Evolutionary conservation across 805 yeast genomes (phyloP).

Genomic region (Yamadazyma olivae): DNA sequence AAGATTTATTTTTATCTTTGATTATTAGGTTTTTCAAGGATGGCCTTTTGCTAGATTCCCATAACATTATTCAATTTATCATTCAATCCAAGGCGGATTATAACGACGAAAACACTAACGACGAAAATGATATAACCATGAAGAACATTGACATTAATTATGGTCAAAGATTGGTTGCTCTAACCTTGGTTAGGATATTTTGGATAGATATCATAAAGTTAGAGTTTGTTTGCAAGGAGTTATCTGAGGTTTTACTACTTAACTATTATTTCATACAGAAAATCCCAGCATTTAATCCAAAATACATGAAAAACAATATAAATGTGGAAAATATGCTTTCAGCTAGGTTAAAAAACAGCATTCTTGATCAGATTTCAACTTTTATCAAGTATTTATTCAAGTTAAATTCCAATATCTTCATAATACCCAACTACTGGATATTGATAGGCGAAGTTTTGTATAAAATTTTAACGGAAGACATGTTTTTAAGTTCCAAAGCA

Average conservation of each 20-base stretch:
- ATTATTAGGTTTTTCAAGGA: conserved; percentile 50
- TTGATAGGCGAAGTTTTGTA: conserved; percentile 47
- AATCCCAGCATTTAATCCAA: conserved; percentile 8
- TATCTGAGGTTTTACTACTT: conserved; percentile 58
- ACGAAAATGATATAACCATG: conserved; percentile 16
- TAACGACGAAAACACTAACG: conserved; percentile 14
- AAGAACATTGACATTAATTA: conserved; percentile 24
- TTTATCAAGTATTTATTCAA: conserved; percentile 42
- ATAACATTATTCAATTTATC: conserved; percentile 21
- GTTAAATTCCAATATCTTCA: conserved; percentile 55
- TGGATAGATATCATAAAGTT: conserved; percentile 64
- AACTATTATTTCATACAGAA: conserved; percentile 25
- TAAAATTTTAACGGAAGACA: conserved; percentile 27
- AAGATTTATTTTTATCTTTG: conserved; percentile 60
- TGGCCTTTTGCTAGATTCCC: conserved; percentile 29
- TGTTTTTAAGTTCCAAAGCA: conserved; percentile 20
- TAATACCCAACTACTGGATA: conserved; percentile 64
- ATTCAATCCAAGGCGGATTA: conserved; percentile 11
- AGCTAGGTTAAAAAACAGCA: conserved; percentile 20
- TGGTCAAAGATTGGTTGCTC: conserved; percentile 32
- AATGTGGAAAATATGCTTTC: conserved; percentile 11
- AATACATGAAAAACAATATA: conserved; percentile 5
- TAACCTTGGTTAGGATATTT: conserved; percentile 57
- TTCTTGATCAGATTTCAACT: conserved; percentile 25
- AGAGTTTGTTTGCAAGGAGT: conserved; percentile 60